Conservation (phyloP, 2,329 filamentous ascomycete genomes). For the Colletotrichum gloeosporioides region DNA sequence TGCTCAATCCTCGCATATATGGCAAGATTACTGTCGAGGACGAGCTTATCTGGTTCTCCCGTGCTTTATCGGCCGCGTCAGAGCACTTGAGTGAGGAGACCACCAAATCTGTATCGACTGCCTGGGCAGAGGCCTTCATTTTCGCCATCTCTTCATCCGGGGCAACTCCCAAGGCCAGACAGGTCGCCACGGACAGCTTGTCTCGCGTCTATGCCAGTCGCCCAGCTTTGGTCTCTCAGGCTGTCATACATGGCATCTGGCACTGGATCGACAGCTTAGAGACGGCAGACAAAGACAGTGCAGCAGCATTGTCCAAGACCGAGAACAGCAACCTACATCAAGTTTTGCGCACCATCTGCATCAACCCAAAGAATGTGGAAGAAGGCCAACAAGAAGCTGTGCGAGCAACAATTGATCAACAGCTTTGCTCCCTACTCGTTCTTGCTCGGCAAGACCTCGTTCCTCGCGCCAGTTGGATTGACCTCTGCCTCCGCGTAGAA, state of each 20-base stretch:
- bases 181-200: constrained; percentile 66
- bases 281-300: constrained; percentile 77
- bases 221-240: constrained; percentile 62
- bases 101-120: constrained; percentile 56
- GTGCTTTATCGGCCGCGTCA: constrained; percentile 70
- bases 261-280: constrained; percentile 75
- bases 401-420: constrained; percentile 50
- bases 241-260: constrained; percentile 79
- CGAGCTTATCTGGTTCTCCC: constrained; percentile 79
- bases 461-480: constrained; percentile 85
- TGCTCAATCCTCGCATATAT: constrained; percentile 85
- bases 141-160: constrained; percentile 72
- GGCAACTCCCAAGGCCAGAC: constrained; percentile 67
- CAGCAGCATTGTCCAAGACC: constrained; percentile 69
- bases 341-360: constrained; percentile 67
- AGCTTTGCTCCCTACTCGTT: constrained; percentile 79
- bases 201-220: constrained; percentile 68
- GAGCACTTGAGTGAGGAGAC: constrained; percentile 56
- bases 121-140: constrained; percentile 88
- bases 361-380: constrained; percentile 58
- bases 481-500: constrained; percentile 78
- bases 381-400: constrained; percentile 46
- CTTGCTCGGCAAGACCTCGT: constrained; percentile 81
- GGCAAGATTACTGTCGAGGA: constrained; percentile 77
- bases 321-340: constrained; percentile 68